These are phyloP conservation scores for Colletotrichum lentis DNA, from an alignment of 2,329 filamentous ascomycete genomes.

Conservation along the genomic window DNA sequence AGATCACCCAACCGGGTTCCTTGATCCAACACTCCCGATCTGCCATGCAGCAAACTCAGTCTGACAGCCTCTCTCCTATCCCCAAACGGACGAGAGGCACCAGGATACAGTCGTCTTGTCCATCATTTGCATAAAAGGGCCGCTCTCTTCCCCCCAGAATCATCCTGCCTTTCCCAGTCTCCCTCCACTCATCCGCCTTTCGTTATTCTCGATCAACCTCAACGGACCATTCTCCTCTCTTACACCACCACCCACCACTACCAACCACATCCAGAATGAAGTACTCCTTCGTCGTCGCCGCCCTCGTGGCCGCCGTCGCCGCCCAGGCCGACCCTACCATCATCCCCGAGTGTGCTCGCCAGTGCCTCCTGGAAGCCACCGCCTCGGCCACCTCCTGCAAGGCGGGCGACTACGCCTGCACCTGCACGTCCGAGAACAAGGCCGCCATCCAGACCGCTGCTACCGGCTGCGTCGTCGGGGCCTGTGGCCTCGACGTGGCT, in stretches of 20 bases:
- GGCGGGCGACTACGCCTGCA: conserved; percentile 44
- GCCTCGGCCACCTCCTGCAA: conserved; percentile 45
- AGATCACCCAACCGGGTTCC: conserved; percentile 16
- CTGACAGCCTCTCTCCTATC: background rate
- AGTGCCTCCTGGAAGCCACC: conserved; percentile 49
- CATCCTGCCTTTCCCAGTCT: background rate
- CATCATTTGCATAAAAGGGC: conserved; percentile 31
- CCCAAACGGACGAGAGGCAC: conserved; percentile 1
- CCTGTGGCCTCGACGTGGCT: conserved; percentile 50
- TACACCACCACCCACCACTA: conserved; percentile 31
- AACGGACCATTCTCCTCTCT: conserved; percentile 20
- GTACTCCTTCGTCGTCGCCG: conserved; percentile 42
- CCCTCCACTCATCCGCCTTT: background rate
- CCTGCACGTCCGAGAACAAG: conserved; percentile 50
- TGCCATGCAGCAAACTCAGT: conserved; percentile 8
- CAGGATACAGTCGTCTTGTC: conserved; percentile 1
- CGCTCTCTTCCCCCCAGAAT: too few relatives aligned
- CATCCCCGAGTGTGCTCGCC: conserved; percentile 49
- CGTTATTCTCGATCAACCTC: conserved; percentile 18
- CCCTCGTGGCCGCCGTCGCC: conserved; percentile 47
- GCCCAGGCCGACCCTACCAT: conserved; percentile 41
- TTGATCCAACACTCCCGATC: conserved; percentile 1
- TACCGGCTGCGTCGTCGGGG: conserved; percentile 48
- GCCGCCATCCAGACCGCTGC: conserved; percentile 45
- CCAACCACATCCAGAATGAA: conserved; percentile 39